Conservation (phyloP, 495 filamentous ascomycete genomes). For the Aspergillus kassunensis region DNA sequence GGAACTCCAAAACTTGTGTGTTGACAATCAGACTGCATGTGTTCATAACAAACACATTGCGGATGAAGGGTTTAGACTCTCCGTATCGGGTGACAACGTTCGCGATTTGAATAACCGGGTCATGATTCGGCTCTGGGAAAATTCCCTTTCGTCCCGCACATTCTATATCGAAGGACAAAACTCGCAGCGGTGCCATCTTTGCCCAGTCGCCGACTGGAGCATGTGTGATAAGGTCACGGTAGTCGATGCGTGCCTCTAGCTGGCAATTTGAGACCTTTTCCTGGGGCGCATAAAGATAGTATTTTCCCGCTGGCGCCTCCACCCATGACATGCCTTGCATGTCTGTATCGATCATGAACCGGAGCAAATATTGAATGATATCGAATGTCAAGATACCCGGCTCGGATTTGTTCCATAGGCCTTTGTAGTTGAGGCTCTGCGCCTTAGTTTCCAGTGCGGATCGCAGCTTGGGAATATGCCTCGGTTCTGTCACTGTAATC, state of each 20-base stretch:
- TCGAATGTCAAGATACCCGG: slow-evolving; percentile 81
- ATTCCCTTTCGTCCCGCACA: slow-evolving; percentile 96
- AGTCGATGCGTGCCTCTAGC: slow-evolving; percentile 84
- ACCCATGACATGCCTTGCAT: slow-evolving; percentile 98
- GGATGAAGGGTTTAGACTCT: slow-evolving; percentile 90
- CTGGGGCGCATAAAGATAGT: slow-evolving; percentile 54
- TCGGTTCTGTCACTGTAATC: slow-evolving; percentile 86
- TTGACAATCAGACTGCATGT: slow-evolving; percentile 90
- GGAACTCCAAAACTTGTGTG: slow-evolving; percentile 82
- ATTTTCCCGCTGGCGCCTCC: slow-evolving; percentile 71
- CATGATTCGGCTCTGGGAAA: slow-evolving; percentile 86
- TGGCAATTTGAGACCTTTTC: slow-evolving; percentile 86
- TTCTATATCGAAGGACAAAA: slow-evolving; percentile 97
- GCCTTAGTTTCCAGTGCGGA: slow-evolving; percentile 65
- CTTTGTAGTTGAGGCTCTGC: slow-evolving; percentile 71
- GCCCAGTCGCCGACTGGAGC: slow-evolving; percentile 92
- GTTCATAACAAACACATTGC: slow-evolving; percentile 94
- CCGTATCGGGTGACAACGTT: slow-evolving; percentile 96
- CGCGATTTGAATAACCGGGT: slow-evolving; percentile 97
- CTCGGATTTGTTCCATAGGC: slow-evolving; percentile 74
- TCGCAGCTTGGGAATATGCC: slow-evolving; percentile 68
- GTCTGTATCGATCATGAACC: slow-evolving; percentile 96
- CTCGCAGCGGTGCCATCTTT: slow-evolving; percentile 93
- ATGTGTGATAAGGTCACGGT: slow-evolving; percentile 79
- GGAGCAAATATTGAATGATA: slow-evolving; percentile 87